A percentile compares a stretch with the other conserved stretches of the same genome.
phyloP scores from a whole-genome alignment of 805 yeast species.

The Cyberlindnera euphorbiiphila region DNA sequence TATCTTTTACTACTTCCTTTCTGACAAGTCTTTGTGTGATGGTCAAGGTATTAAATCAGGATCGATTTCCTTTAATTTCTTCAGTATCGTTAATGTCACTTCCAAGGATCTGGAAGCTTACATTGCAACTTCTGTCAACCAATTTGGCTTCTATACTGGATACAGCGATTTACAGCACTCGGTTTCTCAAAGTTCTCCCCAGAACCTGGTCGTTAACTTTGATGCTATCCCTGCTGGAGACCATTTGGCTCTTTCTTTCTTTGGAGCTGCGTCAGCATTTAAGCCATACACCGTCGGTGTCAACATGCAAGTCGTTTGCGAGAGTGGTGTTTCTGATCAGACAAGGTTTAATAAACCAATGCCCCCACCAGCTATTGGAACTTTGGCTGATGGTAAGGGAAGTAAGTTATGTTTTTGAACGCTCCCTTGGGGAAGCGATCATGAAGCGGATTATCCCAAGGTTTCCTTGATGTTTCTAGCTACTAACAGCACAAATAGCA shows the following conservation, averaged over 20 bases:
- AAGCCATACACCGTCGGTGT: no score
- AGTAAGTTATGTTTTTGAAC: no score
- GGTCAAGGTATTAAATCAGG: slow-evolving; percentile 8
- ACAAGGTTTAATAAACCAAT: no score
- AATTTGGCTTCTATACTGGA: slow-evolving; percentile 1
- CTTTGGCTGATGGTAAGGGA: no score
- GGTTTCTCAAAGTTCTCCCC: not conserved
- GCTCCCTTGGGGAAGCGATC: no score
- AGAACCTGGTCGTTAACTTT: slow-evolving; percentile 2
- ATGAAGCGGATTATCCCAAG: no score
- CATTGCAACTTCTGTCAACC: slow-evolving; percentile 2
- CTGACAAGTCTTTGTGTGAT: slow-evolving; percentile 6
- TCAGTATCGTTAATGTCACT: not conserved
- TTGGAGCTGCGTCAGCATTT: no score
- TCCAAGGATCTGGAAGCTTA: slow-evolving; percentile 3
- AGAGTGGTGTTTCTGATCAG: no score
- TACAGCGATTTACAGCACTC: not conserved
- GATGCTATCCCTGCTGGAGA: slow-evolving; percentile 12
- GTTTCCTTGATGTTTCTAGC: no score
- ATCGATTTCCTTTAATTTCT: slow-evolving; percentile 5
- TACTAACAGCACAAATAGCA: not conserved
- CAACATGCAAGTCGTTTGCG: no score
- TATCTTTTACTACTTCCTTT: slow-evolving; percentile 11
- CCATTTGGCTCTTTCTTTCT: slow-evolving; percentile 11
- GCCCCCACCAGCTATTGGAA: no score